Percentiles rank a stretch among this genome's conserved stretches.
Conservation (phyloP, 768 basidiomycete genomes). For the Glaciozyma antarctica region DNA sequence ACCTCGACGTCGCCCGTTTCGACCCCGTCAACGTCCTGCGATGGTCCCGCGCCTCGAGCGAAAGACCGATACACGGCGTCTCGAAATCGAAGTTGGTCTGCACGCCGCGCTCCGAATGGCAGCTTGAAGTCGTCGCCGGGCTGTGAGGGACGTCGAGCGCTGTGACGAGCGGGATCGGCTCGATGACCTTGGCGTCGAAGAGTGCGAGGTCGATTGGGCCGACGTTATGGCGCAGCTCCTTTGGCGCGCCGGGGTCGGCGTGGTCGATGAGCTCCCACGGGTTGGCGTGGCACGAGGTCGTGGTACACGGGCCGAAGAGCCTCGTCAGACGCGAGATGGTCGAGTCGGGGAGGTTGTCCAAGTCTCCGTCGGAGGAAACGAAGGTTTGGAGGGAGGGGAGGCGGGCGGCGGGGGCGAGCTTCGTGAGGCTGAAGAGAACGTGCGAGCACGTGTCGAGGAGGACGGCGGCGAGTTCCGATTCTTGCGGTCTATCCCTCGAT, state of each 20-base stretch:
- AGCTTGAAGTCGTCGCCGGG: constrained; percentile 1
- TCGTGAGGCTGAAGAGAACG: constrained; percentile 19
- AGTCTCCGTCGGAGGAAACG: neutral
- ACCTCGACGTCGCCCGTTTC: neutral
- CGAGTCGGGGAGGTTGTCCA: constrained; percentile 15
- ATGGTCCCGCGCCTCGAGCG: constrained; percentile 19
- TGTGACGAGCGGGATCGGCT: constrained; percentile 20
- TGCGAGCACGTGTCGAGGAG: constrained; percentile 23
- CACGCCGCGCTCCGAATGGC: constrained; percentile 9
- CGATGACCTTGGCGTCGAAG: constrained; percentile 18
- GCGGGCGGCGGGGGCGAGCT: neutral
- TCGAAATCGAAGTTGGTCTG: constrained; percentile 32
- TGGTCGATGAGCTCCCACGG: constrained; percentile 30
- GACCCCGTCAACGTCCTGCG: constrained; percentile 11
- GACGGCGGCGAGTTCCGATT: neutral
- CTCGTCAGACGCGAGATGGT: constrained; percentile 17
- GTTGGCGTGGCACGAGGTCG: constrained; percentile 2
- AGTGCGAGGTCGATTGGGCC: constrained; percentile 30
- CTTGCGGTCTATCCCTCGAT: neutral
- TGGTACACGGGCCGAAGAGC: constrained; percentile 12
- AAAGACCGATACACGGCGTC: constrained; percentile 20
- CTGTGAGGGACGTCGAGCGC: constrained; percentile 20
- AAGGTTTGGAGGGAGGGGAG: constrained; percentile 7
- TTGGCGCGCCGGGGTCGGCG: constrained; percentile 3
- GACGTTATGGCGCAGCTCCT: constrained; percentile 11